Percentiles rank a stretch among this genome's conserved stretches.
phyloP scores from a whole-genome alignment of 2,329 filamentous ascomycete genomes.

The Clarireedia paspali region DNA sequence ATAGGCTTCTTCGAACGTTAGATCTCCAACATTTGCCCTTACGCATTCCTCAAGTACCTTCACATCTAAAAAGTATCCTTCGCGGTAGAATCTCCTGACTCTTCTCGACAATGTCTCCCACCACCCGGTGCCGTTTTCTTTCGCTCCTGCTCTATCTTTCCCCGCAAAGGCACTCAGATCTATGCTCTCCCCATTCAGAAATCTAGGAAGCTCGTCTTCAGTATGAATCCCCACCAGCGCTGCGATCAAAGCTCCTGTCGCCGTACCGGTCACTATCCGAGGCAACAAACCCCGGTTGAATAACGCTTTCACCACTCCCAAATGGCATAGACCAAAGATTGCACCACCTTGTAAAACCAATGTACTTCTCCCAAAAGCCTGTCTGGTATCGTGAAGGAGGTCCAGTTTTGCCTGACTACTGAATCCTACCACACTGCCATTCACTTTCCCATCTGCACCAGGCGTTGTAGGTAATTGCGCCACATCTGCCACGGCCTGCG shows the following conservation, averaged over 20 bases:
- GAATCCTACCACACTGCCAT: slow-evolving; percentile 32
- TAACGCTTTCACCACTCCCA: slow-evolving; percentile 84
- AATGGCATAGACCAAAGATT: slow-evolving; percentile 83
- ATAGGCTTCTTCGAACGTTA: slow-evolving; percentile 92
- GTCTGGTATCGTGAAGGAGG: slow-evolving; percentile 76
- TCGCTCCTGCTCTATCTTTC: slow-evolving; percentile 27
- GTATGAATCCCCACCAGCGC: slow-evolving; percentile 82
- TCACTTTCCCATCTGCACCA: slow-evolving; percentile 32
- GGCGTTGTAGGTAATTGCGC: slow-evolving; percentile 54
- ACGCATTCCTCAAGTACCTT: slow-evolving; percentile 78
- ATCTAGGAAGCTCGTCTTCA: slow-evolving; percentile 70
- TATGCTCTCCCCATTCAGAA: slow-evolving; percentile 73
- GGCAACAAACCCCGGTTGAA: slow-evolving; percentile 75
- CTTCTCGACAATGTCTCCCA: slow-evolving; percentile 59
- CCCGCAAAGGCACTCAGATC: slow-evolving; percentile 70
- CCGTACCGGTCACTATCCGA: slow-evolving; percentile 84
- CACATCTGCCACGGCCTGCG: slow-evolving; percentile 73
- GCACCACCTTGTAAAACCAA: slow-evolving; percentile 84
- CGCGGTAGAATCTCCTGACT: slow-evolving; percentile 58
- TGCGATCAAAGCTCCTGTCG: slow-evolving; percentile 82
- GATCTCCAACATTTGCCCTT: slow-evolving; percentile 73
- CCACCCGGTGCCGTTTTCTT: slow-evolving; percentile 27
- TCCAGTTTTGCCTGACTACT: slow-evolving; percentile 59
- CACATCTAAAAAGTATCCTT: slow-evolving; percentile 80
- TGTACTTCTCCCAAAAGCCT: slow-evolving; percentile 80